Evolutionary conservation across 345 rosid genomes (phyloP), one percentile per base, ranked within the genome.

Genomic region (Diplotaxis tenuifolia): DNA sequence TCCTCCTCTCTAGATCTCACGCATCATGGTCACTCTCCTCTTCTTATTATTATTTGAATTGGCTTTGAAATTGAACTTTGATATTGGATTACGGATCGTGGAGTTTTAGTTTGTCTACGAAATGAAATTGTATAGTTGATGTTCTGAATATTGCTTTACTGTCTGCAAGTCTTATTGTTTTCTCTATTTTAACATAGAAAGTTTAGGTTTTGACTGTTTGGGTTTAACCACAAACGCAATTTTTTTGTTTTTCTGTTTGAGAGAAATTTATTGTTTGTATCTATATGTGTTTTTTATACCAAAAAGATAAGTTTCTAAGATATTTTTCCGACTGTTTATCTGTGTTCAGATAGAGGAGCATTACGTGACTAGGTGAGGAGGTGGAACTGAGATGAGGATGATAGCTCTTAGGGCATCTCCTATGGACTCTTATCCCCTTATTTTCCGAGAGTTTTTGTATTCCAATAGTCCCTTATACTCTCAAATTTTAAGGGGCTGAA

Each of bases 161-260:
- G 29, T 62, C 60, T 42, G 65, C 40, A 1, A 50, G 15, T 27
- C 20, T 52, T 61, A 34, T 20, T 68, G n/a, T 38, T 57, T 23
- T 27, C 28, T 75, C 57, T 61, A n/a, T 38, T 6, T 14, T 9
- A 27, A 38, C 62, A n/a, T 54, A 19, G 25, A 58, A 23, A 18
- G 0, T 21, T 42, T 47, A 69, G 52, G 55, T 75, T 70, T 54
- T 62, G 23, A 42, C 45, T 62, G 53, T 74, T 57, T 45, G 67
- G 23, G 10, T 14, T 42, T 14, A 42, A n/a, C 50, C 50, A 42
- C 18, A 9, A 47, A 16, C 15, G 10, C 53, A 40, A 32, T 9
- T 61, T 29, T 31, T 65, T 32, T 57, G 28, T 47, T 9, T 2
- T 34, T 49, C 10, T 62, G 29, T 23, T 31, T 16, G 42, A 55